Base-by-base conservation (phyloP, 257 asterid species). In the Primulina huaijiensis region DNA sequence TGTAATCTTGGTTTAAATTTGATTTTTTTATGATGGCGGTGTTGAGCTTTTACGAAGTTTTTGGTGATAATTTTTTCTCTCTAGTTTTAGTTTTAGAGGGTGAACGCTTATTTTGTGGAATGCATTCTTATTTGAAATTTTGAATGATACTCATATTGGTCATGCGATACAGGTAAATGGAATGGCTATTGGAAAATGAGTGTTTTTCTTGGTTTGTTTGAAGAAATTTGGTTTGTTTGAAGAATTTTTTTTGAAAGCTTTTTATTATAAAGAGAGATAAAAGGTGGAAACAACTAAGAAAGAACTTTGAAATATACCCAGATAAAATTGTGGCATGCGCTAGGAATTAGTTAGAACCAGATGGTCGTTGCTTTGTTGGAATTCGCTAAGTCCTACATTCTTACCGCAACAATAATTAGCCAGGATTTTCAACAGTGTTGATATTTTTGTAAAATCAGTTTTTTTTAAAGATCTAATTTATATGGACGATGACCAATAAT, bases 1-100 rank as follows among this genome's bases (percentile, higher is more conserved):
- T 35, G 11, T 59, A 68, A 57, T 67, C 37, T 59, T 63, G 75
- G n/a, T 37, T 14, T 9, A 55, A 27, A 60, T 52, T 72, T 70
- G 60, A 35, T 58, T 59, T 35, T 35, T 73, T 27, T n/a, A 11
- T 72, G 64, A 2, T 30, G 57, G 25, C 11, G 70, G 60, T 55
- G 29, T 46, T 64, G 56, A 25, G 9, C 3, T 64, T 66, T 70
- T 43, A 34, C 62, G 60, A 27, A 69, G 38, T 20, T 52, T 16
- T 4, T 25, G 16, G 14, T 7, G 23, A 59, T n/a, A 5, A 25
- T 55, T 63, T 17, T 33, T 73, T 60, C 67, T 40, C 29, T 12
- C 6, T 43, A 31, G 14, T 35, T 29, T 7, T 34, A 38, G 16
- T 61, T 64, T n/a, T 43, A 50, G 20, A 35, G 64, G 59, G 6